Percentiles rank a stretch among this genome's conserved stretches.
These are phyloP conservation scores for Boletus smithii DNA, from an alignment of 1,284 basidiomycete genomes.

Conservation along the genomic window DNA sequence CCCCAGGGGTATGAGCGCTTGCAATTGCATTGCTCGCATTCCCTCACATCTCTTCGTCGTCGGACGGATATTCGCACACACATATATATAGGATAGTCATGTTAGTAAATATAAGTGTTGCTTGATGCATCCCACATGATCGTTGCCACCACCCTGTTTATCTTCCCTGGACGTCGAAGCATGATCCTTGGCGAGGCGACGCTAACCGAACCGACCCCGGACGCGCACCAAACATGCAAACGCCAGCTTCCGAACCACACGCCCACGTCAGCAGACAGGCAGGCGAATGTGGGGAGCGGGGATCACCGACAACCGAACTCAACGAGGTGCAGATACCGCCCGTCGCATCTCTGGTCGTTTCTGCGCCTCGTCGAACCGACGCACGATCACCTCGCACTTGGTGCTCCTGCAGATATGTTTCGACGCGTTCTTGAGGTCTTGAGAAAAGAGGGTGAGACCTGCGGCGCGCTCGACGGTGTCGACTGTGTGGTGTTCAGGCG, in stretches of 20 bases:
- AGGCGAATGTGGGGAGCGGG: too few relatives aligned
- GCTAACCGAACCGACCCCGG: slow-evolving; percentile 1
- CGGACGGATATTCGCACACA: slow-evolving; percentile 13
- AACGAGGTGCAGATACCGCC: slow-evolving; percentile 50
- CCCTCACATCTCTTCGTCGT: not conserved
- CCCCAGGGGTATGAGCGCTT: not conserved
- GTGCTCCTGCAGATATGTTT: slow-evolving; percentile 87
- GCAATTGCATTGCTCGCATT: slow-evolving; percentile 3
- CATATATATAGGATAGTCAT: slow-evolving; percentile 25
- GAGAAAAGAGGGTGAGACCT: slow-evolving; percentile 86
- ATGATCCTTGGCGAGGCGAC: not conserved
- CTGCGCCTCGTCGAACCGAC: slow-evolving; percentile 84
- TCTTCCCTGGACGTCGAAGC: slow-evolving; percentile 1
- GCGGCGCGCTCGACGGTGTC: slow-evolving; percentile 87
- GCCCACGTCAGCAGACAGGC: too few relatives aligned
- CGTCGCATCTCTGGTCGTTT: slow-evolving; percentile 59
- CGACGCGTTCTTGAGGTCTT: slow-evolving; percentile 73
- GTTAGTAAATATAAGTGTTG: slow-evolving; percentile 21
- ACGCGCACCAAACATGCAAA: not conserved
- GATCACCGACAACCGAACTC: too few relatives aligned
- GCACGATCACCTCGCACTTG: slow-evolving; percentile 81
- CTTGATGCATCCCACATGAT: slow-evolving; percentile 28
- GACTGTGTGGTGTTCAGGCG: too few relatives aligned
- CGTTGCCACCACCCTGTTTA: not conserved
- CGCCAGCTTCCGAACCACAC: too few relatives aligned